Conservation (phyloP, 2,329 filamentous ascomycete genomes). For the Botrytis paeoniae region DNA sequence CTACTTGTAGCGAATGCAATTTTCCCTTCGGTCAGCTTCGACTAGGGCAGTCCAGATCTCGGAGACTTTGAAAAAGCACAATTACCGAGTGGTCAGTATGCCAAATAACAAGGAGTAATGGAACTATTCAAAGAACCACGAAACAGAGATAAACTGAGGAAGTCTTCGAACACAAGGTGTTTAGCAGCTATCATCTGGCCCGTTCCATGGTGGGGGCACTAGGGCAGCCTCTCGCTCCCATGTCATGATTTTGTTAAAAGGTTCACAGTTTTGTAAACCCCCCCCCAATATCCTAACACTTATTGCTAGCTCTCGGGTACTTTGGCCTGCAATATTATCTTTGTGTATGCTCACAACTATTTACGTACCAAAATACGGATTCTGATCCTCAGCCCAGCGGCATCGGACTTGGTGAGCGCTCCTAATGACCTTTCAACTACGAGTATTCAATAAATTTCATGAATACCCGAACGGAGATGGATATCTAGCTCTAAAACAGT, state of each 20-base stretch:
- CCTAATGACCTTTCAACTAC: neutral
- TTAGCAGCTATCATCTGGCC: neutral
- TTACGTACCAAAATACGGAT: neutral
- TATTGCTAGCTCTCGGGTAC: neutral
- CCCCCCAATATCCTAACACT: accelerated
- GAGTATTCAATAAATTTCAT: accelerated
- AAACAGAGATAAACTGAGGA: neutral
- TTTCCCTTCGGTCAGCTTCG: neutral
- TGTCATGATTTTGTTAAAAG: neutral
- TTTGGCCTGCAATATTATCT: neutral
- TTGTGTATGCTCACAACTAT: neutral
- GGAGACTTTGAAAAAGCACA: neutral
- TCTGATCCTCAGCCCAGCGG: neutral
- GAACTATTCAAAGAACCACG: neutral
- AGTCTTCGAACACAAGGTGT: neutral
- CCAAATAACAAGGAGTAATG: too few species aligned
- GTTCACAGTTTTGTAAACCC: accelerated
- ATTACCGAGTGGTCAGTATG: too few species aligned
- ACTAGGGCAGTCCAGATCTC: neutral
- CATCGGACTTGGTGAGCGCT: neutral
- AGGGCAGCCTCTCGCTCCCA: accelerated
- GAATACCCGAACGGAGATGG: too few species aligned
- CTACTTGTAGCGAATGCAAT: neutral
- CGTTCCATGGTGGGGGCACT: neutral
- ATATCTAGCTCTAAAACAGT: neutral